These are phyloP conservation scores for Massarina eburnea DNA, from an alignment of 2,329 filamentous ascomycete genomes.

Conservation along the genomic window DNA sequence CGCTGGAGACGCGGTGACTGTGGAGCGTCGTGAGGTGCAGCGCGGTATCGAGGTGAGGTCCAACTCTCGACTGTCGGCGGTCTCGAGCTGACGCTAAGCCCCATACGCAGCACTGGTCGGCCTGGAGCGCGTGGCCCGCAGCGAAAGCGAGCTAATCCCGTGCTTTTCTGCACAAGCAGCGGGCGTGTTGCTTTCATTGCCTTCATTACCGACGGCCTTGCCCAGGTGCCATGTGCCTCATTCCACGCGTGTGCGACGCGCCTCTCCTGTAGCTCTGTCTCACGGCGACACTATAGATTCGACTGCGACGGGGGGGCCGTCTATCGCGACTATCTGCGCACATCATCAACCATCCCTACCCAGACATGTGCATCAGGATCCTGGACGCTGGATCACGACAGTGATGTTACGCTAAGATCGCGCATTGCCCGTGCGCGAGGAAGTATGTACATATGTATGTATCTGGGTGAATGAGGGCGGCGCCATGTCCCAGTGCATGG, in stretches of 20 bases:
- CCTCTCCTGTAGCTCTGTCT: too few species aligned
- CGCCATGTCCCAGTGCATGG: too few species aligned
- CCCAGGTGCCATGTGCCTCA: background rate
- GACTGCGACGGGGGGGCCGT: too few species aligned
- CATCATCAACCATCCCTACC: too few species aligned
- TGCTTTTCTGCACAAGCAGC: background rate
- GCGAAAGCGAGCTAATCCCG: conserved; percentile 7
- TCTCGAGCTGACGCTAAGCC: conserved; percentile 14
- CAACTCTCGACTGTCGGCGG: conserved; percentile 14
- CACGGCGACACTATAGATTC: too few species aligned
- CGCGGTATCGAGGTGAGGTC: conserved; percentile 18
- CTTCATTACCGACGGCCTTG: background rate
- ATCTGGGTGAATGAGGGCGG: too few species aligned
- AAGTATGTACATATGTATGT: too few species aligned
- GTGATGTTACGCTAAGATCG: too few species aligned
- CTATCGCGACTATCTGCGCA: too few species aligned
- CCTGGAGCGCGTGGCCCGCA: background rate
- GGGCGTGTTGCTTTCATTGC: conserved; percentile 1
- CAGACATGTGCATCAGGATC: too few species aligned
- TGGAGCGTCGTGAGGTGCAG: conserved; percentile 16
- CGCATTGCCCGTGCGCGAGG: too few species aligned
- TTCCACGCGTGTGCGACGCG: background rate
- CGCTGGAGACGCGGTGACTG: conserved; percentile 16
- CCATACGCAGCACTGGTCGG: background rate
- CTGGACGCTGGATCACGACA: too few species aligned